These are phyloP conservation scores for Cladosporium cucumerinum DNA, from an alignment of 2,329 filamentous ascomycete species.

Conservation along the genomic window DNA sequence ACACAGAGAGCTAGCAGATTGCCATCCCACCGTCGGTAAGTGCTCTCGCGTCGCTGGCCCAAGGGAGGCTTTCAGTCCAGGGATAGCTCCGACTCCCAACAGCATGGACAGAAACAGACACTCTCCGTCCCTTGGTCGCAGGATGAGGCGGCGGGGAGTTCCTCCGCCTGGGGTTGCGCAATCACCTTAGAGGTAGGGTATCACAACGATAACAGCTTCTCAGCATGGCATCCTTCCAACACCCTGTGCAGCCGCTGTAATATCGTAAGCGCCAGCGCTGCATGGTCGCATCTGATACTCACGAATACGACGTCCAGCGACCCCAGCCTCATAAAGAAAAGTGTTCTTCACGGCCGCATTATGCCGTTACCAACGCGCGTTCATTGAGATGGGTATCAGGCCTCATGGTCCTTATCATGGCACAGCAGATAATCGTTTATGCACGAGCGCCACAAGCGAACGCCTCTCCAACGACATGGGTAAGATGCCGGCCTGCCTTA, in stretches of 20 bases:
- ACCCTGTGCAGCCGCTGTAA: background rate
- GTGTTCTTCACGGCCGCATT: background rate
- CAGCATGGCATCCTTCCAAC: background rate
- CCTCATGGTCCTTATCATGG: background rate
- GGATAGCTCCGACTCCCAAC: background rate
- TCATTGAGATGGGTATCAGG: background rate
- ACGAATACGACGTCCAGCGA: background rate
- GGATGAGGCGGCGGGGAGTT: background rate
- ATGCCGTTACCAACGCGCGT: background rate
- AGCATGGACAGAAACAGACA: background rate
- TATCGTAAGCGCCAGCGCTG: background rate
- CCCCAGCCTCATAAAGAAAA: background rate
- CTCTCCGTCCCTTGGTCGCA: background rate
- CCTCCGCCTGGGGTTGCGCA: conserved; percentile 1
- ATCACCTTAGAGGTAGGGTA: background rate
- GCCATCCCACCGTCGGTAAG: background rate
- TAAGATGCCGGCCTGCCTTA: background rate
- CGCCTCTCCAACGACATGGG: background rate
- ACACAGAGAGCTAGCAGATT: background rate
- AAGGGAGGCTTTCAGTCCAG: background rate
- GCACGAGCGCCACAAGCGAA: conserved; percentile 11
- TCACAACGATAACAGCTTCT: conserved; percentile 7
- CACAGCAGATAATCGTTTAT: conserved; percentile 10
- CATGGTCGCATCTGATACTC: background rate
- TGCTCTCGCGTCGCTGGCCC: background rate